A percentile compares a stretch with the other conserved stretches of the same genome.
These are phyloP conservation scores for Phtheirospermum japonicum DNA, from an alignment of 257 asterid genomes.

Conservation along the genomic window DNA sequence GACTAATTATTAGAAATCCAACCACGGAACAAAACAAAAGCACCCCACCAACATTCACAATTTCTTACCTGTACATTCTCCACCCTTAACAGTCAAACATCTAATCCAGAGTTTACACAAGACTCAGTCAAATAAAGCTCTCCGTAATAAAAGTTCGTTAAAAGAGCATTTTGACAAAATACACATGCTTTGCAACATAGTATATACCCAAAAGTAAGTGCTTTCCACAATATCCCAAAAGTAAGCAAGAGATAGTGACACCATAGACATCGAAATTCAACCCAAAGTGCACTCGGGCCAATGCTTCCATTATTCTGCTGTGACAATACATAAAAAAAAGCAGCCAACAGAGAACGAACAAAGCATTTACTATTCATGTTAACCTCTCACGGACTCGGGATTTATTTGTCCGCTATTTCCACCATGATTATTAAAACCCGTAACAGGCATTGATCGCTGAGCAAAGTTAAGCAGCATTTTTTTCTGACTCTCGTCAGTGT, in stretches of 20 bases:
- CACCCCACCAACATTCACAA: neutral
- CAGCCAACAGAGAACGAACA: constrained; percentile 17
- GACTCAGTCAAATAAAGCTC: constrained; percentile 24
- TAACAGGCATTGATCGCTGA: constrained; percentile 71
- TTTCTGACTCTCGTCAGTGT: constrained; percentile 76
- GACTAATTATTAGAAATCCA: neutral
- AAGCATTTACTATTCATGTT: constrained; percentile 33
- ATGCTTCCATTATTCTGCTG: constrained; percentile 15
- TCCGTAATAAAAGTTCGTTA: constrained; percentile 15
- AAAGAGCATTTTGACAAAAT: constrained; percentile 29
- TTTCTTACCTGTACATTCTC: constrained; percentile 33
- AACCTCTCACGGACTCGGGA: constrained; percentile 45
- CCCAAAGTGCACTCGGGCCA: constrained; percentile 23
- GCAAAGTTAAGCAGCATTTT: constrained; percentile 64
- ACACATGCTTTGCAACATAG: constrained; percentile 19
- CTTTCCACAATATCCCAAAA: neutral
- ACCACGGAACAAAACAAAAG: neutral
- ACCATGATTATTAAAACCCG: constrained; percentile 45
- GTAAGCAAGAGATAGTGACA: no score
- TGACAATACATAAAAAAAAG: neutral
- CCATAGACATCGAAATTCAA: constrained; percentile 31
- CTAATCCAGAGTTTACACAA: constrained; percentile 26
- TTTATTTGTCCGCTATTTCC: constrained; percentile 39
- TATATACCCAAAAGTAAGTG: constrained; percentile 23
- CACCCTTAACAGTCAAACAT: neutral